These are phyloP conservation scores for Microcera coccophila DNA, from an alignment of 2,329 filamentous ascomycete genomes.

Conservation along the genomic window DNA sequence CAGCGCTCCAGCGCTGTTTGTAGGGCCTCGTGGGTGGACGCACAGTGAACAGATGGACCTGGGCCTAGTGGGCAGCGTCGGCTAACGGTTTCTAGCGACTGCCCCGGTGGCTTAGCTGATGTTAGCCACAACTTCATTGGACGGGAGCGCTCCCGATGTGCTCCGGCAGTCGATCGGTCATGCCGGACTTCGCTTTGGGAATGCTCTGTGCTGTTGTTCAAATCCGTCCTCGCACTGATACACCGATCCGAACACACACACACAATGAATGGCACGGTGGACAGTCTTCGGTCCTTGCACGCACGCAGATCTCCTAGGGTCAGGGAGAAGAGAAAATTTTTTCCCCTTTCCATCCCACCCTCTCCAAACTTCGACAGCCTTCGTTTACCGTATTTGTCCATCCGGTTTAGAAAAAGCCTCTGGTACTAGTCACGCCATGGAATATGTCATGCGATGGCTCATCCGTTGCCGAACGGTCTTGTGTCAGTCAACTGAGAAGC, in stretches of 20 bases:
- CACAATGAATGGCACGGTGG: background rate
- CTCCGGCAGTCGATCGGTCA: background rate
- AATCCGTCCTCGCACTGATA: too few species aligned
- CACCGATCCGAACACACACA: too few species aligned
- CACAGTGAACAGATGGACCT: background rate
- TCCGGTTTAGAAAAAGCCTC: slow-evolving; percentile 4
- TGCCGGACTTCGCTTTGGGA: background rate
- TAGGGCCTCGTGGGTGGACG: too few species aligned
- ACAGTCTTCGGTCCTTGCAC: background rate
- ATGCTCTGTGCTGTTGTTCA: background rate
- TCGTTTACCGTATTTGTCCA: slow-evolving; percentile 5
- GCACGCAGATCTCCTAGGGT: background rate
- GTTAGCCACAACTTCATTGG: background rate
- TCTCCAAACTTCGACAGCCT: background rate
- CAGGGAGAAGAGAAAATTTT: background rate
- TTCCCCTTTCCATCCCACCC: background rate
- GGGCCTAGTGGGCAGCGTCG: background rate
- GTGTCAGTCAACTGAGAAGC: background rate
- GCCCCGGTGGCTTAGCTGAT: background rate
- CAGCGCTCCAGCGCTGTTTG: too few species aligned
- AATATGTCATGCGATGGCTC: slow-evolving; percentile 20
- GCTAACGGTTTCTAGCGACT: background rate
- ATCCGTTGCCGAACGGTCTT: background rate
- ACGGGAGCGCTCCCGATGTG: background rate
- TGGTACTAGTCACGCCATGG: slow-evolving; percentile 19